Conservation (phyloP, 148 eudicot species). For the Fagopyrum homotropicum region DNA sequence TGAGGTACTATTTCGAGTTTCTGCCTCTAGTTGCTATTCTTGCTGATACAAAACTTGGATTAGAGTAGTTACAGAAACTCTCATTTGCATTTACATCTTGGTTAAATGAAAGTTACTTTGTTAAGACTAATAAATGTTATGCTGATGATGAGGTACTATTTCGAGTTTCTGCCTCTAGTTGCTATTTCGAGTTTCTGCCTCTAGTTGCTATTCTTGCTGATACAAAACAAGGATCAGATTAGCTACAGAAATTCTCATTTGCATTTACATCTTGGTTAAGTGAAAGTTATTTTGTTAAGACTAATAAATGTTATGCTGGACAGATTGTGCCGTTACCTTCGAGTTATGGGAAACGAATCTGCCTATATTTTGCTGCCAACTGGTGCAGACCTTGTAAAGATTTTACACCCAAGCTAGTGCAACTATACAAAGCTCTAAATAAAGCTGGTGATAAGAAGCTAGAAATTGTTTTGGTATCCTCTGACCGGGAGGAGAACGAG, state of each 20-base stretch:
- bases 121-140: not conserved
- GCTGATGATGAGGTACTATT: slow-evolving; percentile 36
- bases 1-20: slow-evolving; percentile 25
- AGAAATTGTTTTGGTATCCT: slow-evolving; percentile 48
- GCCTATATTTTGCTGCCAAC: slow-evolving; percentile 50
- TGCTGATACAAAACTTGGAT: not conserved
- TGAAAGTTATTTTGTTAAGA: not conserved
- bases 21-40: not conserved
- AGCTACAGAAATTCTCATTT: not conserved
- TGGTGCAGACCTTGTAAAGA: slow-evolving; percentile 56
- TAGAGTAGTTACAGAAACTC: not conserved
- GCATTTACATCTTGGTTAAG: not conserved
- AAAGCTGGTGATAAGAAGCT: slow-evolving; percentile 25
- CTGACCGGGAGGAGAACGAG: slow-evolving; percentile 37
- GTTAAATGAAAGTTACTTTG: no score
- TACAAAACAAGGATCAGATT: not conserved
- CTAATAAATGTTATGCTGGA: not conserved
- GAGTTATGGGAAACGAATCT: slow-evolving; percentile 31
- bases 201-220: not conserved
- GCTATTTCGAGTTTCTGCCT: not conserved
- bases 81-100: no score
- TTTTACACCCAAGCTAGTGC: slow-evolving; percentile 34
- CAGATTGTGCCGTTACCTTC: slow-evolving; percentile 25
- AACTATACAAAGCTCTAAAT: slow-evolving; percentile 29
- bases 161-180: not conserved